Conservation (phyloP, 2,329 filamentous ascomycete species). For the Hymenoscyphus occultus region DNA sequence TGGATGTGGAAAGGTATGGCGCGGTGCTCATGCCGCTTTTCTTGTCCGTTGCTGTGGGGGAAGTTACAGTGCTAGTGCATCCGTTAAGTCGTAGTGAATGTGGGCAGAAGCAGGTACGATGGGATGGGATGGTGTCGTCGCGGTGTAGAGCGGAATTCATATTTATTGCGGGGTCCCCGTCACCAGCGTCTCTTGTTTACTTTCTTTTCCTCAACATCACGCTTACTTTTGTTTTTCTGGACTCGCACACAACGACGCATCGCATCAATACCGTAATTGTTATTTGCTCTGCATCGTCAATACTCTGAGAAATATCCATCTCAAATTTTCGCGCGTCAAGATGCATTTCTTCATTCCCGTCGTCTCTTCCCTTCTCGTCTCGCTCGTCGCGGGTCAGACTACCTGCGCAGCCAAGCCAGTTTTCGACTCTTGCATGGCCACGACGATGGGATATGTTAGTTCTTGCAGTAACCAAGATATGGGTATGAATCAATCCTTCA, state of each 20-base stretch:
- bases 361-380: constrained; percentile 27
- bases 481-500: not conserved
- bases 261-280: not conserved
- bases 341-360: constrained; percentile 27
- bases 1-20: no score
- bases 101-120: no score
- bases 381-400: constrained; percentile 31
- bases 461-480: constrained; percentile 38
- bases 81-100: no score
- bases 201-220: not conserved
- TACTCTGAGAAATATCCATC: not conserved
- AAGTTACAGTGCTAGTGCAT: no score
- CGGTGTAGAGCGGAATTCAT: no score
- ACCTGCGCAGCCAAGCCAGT: constrained; percentile 39
- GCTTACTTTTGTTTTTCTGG: not conserved
- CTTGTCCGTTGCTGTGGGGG: no score
- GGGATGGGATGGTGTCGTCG: no score
- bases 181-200: no score
- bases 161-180: no score
- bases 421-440: constrained; percentile 39
- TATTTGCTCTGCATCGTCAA: not conserved
- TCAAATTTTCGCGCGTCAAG: not conserved
- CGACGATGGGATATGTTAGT: constrained; percentile 37
- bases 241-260: no score
- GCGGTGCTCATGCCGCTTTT: no score